Conservation (phyloP, 169 alveolate genomes). For the Cardiosporidium cionae region DNA sequence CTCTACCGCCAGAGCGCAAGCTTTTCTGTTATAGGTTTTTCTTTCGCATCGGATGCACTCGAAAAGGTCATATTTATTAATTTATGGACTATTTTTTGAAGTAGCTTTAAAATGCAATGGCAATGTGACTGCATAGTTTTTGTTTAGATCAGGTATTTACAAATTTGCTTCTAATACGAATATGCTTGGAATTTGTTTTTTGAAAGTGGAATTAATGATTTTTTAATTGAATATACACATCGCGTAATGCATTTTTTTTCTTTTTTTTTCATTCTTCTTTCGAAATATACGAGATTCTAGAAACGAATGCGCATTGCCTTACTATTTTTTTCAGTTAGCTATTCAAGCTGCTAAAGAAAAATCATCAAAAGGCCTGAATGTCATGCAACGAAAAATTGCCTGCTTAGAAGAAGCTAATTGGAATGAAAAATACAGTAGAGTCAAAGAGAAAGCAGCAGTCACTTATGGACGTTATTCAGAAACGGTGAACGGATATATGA, state of each 20-base stretch:
- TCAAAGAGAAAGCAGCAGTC: background rate
- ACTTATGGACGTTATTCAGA: background rate
- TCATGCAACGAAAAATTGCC: background rate
- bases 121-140: no score
- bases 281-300: no score
- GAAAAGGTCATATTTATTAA: constrained; percentile 1
- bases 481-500: background rate
- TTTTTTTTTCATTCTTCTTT: no score
- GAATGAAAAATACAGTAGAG: background rate
- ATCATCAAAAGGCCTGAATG: background rate
- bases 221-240: no score
- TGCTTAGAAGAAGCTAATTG: background rate
- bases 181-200: no score
- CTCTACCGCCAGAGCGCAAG: constrained; percentile 26
- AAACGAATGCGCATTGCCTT: no score
- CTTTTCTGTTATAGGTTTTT: constrained; percentile 17
- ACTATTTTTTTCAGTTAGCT: background rate
- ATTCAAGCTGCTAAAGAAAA: background rate
- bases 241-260: no score
- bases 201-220: no score
- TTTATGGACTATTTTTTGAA: no score
- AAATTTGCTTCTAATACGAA: no score
- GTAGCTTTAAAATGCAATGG: no score
- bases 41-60: constrained; percentile 2
- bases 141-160: no score